Evolutionary conservation across 306 rosid genomes (phyloP), one percentile per base, ranked within the genome.

Genomic region (Betula pendula): DNA sequence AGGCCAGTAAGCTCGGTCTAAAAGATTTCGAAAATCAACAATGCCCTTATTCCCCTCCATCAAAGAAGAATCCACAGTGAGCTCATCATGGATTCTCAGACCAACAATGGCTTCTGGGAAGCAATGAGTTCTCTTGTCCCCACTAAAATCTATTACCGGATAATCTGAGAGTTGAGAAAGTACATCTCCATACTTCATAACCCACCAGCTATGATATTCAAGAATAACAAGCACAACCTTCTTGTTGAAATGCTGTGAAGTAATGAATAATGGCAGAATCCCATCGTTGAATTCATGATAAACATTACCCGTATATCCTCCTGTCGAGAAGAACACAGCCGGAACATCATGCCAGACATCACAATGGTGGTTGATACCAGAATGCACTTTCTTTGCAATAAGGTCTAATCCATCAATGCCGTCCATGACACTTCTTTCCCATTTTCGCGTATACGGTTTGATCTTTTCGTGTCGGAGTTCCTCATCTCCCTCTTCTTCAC

Each of bases 281-380:
- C 99, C 99, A 25, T 96, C 99, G 24, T 96, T 96, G 89, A 96
- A 96, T 76, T 96, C 99, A 5, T 96, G 99, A 56, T 96, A 96
- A 42, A 92, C 92, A 5, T 96, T 96, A 11, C 99, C 99, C 0
- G 99, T 96, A 52, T 96, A 96, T 20, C 99, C 99, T n/a, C 99
- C 99, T 0, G 93, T 96, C 0, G 99, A 96, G 81, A 96, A 92
- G 73, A 96, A 89, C 81, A 96, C 88, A 0, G 99, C 99, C 0
- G 99, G 99, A 80, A 91, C 94, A 72, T 91, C 85, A 14, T 96
- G 92, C 13, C 75, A 50, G 15, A 96, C 94, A 76, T 96, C 91
- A 71, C 99, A 96, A 27, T 67, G 67, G 24, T 70, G 86, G 56
- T 27, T 50, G 3, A 4, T 19, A 5, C 49, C 84, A 4, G 62